Percentiles rank a stretch among this genome's conserved stretches.
Conservation (phyloP, 768 basidiomycete species). For the Suillus variegatus region DNA sequence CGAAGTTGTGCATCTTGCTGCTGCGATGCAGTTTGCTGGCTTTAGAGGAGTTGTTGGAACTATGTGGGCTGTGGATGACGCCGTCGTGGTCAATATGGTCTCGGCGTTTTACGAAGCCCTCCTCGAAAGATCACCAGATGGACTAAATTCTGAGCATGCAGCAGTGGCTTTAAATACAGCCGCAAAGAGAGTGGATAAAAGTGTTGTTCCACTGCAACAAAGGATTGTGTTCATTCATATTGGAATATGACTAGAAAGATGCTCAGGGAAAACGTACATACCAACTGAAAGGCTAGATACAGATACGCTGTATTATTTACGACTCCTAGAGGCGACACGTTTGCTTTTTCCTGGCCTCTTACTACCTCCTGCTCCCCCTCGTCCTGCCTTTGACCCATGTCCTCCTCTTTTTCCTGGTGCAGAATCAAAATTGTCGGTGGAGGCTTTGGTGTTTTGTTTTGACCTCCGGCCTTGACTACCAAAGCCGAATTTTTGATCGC, state of each 20-base stretch:
- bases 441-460: slow-evolving; percentile 82
- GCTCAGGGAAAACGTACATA: neutral
- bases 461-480: slow-evolving; percentile 67
- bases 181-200: slow-evolving; percentile 14
- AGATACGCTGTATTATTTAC: slow-evolving; percentile 22
- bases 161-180: slow-evolving; percentile 23
- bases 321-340: slow-evolving; percentile 45
- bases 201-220: slow-evolving; percentile 21
- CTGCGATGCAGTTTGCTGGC: slow-evolving; percentile 35
- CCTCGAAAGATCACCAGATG: slow-evolving; percentile 14
- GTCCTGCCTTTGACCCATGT: slow-evolving; percentile 32
- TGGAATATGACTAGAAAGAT: slow-evolving; percentile 19
- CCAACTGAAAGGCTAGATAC: slow-evolving; percentile 1
- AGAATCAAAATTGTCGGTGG: slow-evolving; percentile 72
- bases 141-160: slow-evolving; percentile 15
- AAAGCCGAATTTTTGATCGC: slow-evolving; percentile 84
- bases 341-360: slow-evolving; percentile 64
- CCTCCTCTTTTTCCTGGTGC: slow-evolving; percentile 35
- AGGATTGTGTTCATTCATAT: slow-evolving; percentile 30
- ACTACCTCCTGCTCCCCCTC: slow-evolving; percentile 33
- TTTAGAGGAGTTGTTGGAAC: slow-evolving; percentile 36
- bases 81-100: slow-evolving; percentile 22
- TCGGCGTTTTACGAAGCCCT: slow-evolving; percentile 25
- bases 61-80: slow-evolving; percentile 34
- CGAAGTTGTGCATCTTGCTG: slow-evolving; percentile 36